Evolutionary conservation across 139 green algal species (phyloP).

Genomic region (Penium margaritaceum): DNA sequence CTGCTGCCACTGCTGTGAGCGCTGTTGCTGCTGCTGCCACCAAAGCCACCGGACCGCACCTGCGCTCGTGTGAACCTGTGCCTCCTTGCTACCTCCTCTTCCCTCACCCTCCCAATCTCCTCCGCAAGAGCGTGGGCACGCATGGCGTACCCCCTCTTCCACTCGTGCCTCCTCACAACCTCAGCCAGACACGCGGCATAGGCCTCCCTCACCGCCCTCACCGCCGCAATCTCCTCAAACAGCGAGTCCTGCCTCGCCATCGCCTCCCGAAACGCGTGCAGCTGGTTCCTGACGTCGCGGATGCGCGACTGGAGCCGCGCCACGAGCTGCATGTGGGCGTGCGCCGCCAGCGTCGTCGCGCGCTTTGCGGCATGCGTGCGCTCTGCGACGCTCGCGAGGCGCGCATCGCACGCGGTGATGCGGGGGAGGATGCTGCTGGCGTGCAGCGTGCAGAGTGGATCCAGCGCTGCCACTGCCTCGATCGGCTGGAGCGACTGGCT

Average conservation of each 20-base stretch:
- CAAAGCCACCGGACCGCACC: too few relatives aligned
- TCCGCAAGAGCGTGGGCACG: slow-evolving; percentile 69
- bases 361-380: slow-evolving; percentile 59
- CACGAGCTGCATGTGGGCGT: slow-evolving; percentile 69
- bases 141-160: slow-evolving; percentile 51
- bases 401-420: slow-evolving; percentile 44
- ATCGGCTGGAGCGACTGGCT: slow-evolving; percentile 39
- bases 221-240: slow-evolving; percentile 63
- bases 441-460: slow-evolving; percentile 72
- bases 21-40: too few relatives aligned
- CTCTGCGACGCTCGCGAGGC: slow-evolving; percentile 45
- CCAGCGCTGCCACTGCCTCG: slow-evolving; percentile 66
- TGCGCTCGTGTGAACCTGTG: slow-evolving; percentile 58
- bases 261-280: slow-evolving; percentile 64
- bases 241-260: slow-evolving; percentile 52
- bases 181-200: slow-evolving; percentile 77
- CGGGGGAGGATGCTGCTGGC: slow-evolving; percentile 56
- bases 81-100: slow-evolving; percentile 61
- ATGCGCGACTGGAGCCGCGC: slow-evolving; percentile 74
- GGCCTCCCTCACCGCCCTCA: slow-evolving; percentile 58
- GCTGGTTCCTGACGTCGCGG: slow-evolving; percentile 68
- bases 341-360: slow-evolving; percentile 65
- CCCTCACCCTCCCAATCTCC: slow-evolving; percentile 58
- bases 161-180: slow-evolving; percentile 62
- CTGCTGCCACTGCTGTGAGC: too few relatives aligned